phyloP scores from a whole-genome alignment of 73 alveolate genomes.

The Uronychia binucleata region DNA sequence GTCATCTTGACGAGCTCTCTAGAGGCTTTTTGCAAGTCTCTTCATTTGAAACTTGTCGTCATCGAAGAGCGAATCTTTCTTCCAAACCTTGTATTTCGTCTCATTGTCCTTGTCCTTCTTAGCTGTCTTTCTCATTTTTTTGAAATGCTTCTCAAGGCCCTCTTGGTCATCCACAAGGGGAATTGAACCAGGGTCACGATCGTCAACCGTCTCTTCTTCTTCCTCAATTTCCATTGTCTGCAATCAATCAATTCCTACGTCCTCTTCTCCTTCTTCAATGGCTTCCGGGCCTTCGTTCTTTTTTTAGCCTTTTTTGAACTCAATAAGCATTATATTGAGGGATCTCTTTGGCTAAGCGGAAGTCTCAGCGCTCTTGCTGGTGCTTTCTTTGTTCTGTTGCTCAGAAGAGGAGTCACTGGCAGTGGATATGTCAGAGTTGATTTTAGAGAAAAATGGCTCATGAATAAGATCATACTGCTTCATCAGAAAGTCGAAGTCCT shows the following conservation, averaged over 20 bases:
- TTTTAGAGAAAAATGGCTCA: neutral
- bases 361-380: too few species aligned
- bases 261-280: neutral
- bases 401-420: neutral
- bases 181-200: neutral
- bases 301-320: neutral
- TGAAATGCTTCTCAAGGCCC: neutral
- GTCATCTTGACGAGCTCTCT: neutral
- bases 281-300: neutral
- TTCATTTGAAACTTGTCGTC: neutral
- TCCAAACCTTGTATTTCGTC: neutral
- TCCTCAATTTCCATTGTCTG: neutral
- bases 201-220: neutral
- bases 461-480: neutral
- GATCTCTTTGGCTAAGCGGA: neutral
- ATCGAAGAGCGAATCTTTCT: neutral
- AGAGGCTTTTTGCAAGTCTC: neutral
- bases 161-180: neutral
- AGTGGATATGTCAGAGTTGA: neutral
- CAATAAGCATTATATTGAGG: neutral
- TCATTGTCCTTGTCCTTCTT: neutral
- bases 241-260: neutral
- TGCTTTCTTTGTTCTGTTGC: neutral
- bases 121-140: neutral
- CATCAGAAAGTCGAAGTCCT: neutral